These are phyloP conservation scores for Clonostachys solani DNA, from an alignment of 2,329 filamentous ascomycete genomes.

Conservation along the genomic window DNA sequence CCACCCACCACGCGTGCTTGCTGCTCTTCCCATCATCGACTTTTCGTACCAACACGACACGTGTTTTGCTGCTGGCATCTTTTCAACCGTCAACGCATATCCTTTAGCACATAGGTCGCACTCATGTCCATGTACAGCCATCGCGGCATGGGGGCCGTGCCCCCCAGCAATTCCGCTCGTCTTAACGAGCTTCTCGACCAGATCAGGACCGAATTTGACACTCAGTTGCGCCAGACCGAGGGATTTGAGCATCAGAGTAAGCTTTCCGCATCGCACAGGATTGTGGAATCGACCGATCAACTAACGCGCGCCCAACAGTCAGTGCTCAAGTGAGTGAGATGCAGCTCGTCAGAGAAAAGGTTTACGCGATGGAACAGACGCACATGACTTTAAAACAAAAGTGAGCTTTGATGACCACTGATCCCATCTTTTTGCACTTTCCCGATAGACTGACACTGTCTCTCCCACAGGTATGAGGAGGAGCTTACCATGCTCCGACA, in stretches of 20 bases:
- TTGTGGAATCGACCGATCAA: slow-evolving; percentile 1
- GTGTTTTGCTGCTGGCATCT: too few species aligned
- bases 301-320: slow-evolving; percentile 50
- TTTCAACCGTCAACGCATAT: too few species aligned
- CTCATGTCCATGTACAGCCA: slow-evolving; percentile 83
- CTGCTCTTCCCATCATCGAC: too few species aligned
- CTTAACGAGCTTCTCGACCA: slow-evolving; percentile 90
- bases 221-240: slow-evolving; percentile 73
- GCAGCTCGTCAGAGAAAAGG: slow-evolving; percentile 88
- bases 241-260: slow-evolving; percentile 92
- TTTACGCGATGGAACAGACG: slow-evolving; percentile 87
- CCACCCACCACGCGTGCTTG: too few species aligned
- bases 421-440: background rate
- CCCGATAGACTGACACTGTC: slow-evolving; percentile 3
- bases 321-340: slow-evolving; percentile 90
- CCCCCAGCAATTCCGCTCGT: slow-evolving; percentile 55
- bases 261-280: slow-evolving; percentile 28
- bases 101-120: too few species aligned
- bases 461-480: slow-evolving; percentile 76
- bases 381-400: slow-evolving; percentile 88
- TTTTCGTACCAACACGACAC: too few species aligned
- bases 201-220: slow-evolving; percentile 87
- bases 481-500: slow-evolving; percentile 82
- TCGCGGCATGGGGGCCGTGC: slow-evolving; percentile 73
- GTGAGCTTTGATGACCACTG: slow-evolving; percentile 47